Evolutionary conservation across 495 filamentous ascomycete species (phyloP), one percentile per base, ranked within the genome.

Genomic region (Bathelium albidoporum): DNA sequence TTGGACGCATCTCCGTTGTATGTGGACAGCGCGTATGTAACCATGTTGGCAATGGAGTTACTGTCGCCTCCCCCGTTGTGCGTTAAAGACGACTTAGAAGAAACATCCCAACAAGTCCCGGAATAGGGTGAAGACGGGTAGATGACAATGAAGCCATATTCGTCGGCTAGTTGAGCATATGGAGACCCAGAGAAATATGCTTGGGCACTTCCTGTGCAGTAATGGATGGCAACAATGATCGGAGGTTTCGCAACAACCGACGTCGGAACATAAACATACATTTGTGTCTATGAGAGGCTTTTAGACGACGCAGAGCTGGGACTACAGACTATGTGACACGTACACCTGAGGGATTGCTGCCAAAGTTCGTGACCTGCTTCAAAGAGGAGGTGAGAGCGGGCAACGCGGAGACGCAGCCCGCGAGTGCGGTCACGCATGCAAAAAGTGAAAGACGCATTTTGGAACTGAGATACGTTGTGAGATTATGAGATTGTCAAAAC

Each of bases 41-140:
- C 81, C 81, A 83, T 83, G 73, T 74, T 81, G 64, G 79, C 73
- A 68, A 85, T 81, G 14, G 79, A 78, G 18, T 74, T 71, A 44
- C 75, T 75, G 70, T 85, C 82, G 26, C 82, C 81, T 26, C 78
- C 79, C 12, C 71, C 73, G 60, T 79, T 76, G 67, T 83, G 81
- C 11, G 78, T 81, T n/a, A 84, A 72, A n/a, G 74, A 74, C 4
- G 70, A 72, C 1, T 71, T 61, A 64, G 71, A 77, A 18, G 78
- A 69, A 24, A 84, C 80, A 63, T 83, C 82, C 81, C 82, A 83
- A 77, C 82, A 85, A 65, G 79, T 80, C 68, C 69, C 77, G 59
- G 71, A 71, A 67, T 80, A 74, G 5, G 76, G 73, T 11, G 76
- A 70, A 61, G 64, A 64, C 32, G 81, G 80, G 71, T 79, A 85